Evolutionary conservation across 73 alveolate species (phyloP), one percentile per base, ranked within the genome.

Genomic region (Urostyla sp.): DNA sequence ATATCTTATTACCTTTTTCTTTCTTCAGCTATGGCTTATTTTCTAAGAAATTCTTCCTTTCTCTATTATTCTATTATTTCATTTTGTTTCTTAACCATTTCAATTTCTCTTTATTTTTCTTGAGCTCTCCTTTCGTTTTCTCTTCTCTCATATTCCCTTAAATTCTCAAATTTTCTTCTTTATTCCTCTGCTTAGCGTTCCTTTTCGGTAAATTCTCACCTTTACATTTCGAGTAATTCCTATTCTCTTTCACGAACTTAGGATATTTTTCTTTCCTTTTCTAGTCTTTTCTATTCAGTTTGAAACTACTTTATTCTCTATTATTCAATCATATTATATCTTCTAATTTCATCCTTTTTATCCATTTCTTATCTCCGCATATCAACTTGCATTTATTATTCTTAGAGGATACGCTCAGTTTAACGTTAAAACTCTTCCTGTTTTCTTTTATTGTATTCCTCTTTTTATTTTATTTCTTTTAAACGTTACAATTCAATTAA

Each of bases 81-180:
- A 26, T 54, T 58, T 36, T 77, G 16, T 45, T 56, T 20, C 16
- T 36, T 53, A 0, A 72, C 81, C 27, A 26, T 15, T 53, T 84
- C 89, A 5, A 74, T 77, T 46, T 76, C 81, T 46, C 67, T 6
- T 49, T 84, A 27, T 36, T 84, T 84, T 49, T 56, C 55, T 45
- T 23, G 23, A 2, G 92, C 80, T 0, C 49, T n/a, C 26, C 40
- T 31, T 38, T 59, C 31, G 27, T 43, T 67, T 37, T 76, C 76
- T 16, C 38, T 23, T 57, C 55, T 77, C 34, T 52, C 36, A 0
- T 32, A 18, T 44, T 84, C 88, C 31, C 92, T 75, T 34, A 40
- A 20, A 35, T 44, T 13, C 43, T 84, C 92, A 48, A 75, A 84
- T 26, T 58, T 32, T 37, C 5, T 2, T 11, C 84, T n/a, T 38